These are phyloP conservation scores for Emergomyces orientalis DNA, from an alignment of 2,329 filamentous ascomycete genomes.

Conservation along the genomic window DNA sequence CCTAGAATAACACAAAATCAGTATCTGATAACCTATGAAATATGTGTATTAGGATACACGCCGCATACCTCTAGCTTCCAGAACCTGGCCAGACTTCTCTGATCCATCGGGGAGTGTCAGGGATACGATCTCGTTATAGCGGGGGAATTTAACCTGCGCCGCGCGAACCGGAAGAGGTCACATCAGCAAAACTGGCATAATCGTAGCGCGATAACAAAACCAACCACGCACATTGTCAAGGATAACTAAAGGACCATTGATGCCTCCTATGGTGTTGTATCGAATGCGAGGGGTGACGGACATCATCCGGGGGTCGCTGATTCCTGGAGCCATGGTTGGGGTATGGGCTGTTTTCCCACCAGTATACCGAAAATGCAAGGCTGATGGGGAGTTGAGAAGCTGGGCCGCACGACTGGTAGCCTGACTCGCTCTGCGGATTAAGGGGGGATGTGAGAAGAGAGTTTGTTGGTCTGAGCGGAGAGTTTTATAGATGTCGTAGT, in stretches of 20 bases:
- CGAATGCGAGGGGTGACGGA: conserved; percentile 62
- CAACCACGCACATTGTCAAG: conserved; percentile 71
- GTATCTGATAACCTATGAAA: not conserved
- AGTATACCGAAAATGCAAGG: not conserved
- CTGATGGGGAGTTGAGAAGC: not conserved
- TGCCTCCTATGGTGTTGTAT: conserved; percentile 97
- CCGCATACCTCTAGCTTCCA: conserved; percentile 83
- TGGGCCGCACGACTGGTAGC: not conserved
- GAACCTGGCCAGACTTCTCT: conserved; percentile 84
- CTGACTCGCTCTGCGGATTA: not conserved
- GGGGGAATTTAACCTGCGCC: conserved; percentile 82
- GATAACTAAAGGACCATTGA: conserved; percentile 96
- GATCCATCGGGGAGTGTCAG: conserved; percentile 93
- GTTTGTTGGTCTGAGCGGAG: not conserved
- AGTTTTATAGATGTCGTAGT: not conserved
- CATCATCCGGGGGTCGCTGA: conserved; percentile 40
- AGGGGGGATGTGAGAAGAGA: not conserved
- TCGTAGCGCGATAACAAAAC: conserved; percentile 3
- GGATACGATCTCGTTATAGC: conserved; percentile 96
- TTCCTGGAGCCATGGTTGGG: conserved; percentile 31
- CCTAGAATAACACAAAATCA: conserved; percentile 44
- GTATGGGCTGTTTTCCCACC: not conserved
- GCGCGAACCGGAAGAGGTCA: not conserved
- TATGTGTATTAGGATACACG: not conserved
- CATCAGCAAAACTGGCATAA: conserved; percentile 7